Base-by-base conservation (phyloP, 2,329 filamentous ascomycete species). In the Colletotrichum sansevieriae region DNA sequence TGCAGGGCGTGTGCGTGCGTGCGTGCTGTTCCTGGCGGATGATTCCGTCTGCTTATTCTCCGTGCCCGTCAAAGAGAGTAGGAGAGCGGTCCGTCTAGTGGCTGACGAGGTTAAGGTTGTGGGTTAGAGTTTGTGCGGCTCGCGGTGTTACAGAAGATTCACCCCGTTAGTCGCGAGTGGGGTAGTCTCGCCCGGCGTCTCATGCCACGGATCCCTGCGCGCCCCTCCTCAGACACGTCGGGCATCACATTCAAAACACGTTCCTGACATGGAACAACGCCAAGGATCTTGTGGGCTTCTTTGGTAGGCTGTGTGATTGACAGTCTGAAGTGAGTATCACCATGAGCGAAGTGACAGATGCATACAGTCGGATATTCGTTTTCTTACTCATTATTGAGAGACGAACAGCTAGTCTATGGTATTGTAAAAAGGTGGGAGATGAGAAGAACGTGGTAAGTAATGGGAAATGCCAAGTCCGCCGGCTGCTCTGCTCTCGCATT, bases 201-300 rank as follows among this genome's bases (percentile, higher is more conserved):
- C 4, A 33, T 18, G 18, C 18, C 52, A 55, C 52, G 35, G 33
- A 55, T 35, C 52, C 55, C 55, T 57, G 18, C 29, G 11, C 49
- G 25, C 49, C 49, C 22, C 25, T 22, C 49, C 13, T 25, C 49
- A 25, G 15, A 46, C 58, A 62, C 35, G 20, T 62, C 35, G 58
- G 25, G 46, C 58, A 10, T 62, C 58, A 62, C 37, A 44, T 62
- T 43, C 57, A 60, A 60, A 60, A 60, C 57, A 60, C n/a, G 43
- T 18, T 57, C 39, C 33, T 15, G 12, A 43, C 20, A 41, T 7
- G 12, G 33, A 55, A 9, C 51, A 18, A 10, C 10, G 51, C 51
- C 54, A 56, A 37, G 37, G 37, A 12, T 1, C 37, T 46, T 39
- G 25, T 4, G 11, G 20, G 12, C 1, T 51, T 57, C 44, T 25